Conservation (phyloP, 495 filamentous ascomycete genomes). For the Aspergillus egyptiacus region DNA sequence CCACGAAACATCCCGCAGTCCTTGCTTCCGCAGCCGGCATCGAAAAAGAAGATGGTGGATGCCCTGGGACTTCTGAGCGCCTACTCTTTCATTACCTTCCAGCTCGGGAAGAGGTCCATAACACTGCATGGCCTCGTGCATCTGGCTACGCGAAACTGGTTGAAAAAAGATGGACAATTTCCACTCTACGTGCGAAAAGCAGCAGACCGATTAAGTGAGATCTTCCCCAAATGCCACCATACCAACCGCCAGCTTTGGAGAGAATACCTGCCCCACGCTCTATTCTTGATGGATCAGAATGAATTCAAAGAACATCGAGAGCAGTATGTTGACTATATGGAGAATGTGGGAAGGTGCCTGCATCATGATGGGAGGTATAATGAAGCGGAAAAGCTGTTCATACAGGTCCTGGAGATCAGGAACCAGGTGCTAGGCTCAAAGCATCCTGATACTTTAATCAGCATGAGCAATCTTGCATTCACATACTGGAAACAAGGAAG, state of each 20-base stretch:
- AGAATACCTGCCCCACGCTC: constrained; percentile 3
- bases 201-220: background rate
- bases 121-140: constrained; percentile 19
- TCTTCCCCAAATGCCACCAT: background rate
- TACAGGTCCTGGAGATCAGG: background rate
- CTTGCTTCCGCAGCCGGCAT: constrained; percentile 13
- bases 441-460: constrained; percentile 20
- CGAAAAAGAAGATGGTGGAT: constrained; percentile 8
- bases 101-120: background rate
- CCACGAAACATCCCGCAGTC: constrained; percentile 27
- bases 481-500: constrained; percentile 25
- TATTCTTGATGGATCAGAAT: background rate
- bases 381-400: background rate
- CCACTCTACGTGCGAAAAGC: background rate
- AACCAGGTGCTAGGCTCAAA: background rate
- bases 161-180: background rate
- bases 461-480: constrained; percentile 26
- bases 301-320: background rate
- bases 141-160: constrained; percentile 21
- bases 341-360: background rate
- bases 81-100: constrained; percentile 20
- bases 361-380: background rate
- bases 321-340: background rate
- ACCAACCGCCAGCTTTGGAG: background rate
- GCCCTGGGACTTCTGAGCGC: constrained; percentile 20